Evolutionary conservation across 257 asterid genomes (phyloP).

Genomic region (Henckelia pumila): DNA sequence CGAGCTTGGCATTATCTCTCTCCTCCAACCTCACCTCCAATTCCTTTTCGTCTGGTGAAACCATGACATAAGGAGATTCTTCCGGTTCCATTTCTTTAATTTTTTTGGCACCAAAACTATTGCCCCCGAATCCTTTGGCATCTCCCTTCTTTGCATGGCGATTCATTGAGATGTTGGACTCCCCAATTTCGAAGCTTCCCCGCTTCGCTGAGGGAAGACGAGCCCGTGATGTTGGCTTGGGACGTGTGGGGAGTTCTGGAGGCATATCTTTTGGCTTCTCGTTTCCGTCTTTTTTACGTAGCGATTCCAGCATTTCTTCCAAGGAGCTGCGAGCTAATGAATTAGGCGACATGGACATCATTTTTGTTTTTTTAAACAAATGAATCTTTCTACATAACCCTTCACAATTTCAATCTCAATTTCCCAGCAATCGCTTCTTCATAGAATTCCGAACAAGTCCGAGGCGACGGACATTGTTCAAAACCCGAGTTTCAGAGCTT

Average conservation of each 20-base stretch:
- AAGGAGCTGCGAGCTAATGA: conserved; percentile 70
- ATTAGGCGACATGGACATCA: conserved; percentile 64
- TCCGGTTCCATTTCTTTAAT: conserved; percentile 36
- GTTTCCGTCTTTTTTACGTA: conserved; percentile 54
- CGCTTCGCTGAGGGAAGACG: conserved; percentile 71
- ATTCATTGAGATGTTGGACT: conserved; percentile 27
- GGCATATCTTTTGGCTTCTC: conserved; percentile 68
- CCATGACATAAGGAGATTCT: conserved; percentile 48
- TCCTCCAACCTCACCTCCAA: conserved; percentile 28
- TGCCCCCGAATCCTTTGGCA: conserved; percentile 28
- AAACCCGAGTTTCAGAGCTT: conserved; percentile 20
- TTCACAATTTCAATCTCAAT: conserved; percentile 23
- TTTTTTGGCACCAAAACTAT: conserved; percentile 47
- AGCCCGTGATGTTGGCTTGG: conserved; percentile 52
- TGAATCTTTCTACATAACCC: neutral
- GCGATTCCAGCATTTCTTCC: conserved; percentile 91
- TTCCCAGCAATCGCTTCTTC: conserved; percentile 8
- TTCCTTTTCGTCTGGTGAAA: conserved; percentile 29
- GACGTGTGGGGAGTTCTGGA: conserved; percentile 86
- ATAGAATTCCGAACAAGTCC: conserved; percentile 35
- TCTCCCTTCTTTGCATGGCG: conserved; percentile 25
- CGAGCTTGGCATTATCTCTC: conserved; percentile 25
- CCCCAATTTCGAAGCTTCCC: conserved; percentile 32
- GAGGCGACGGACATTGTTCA: conserved; percentile 36
- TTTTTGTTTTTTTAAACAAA: conserved; percentile 16